Conservation (phyloP, 148 eudicot species). For the Suaeda aralocaspica region DNA sequence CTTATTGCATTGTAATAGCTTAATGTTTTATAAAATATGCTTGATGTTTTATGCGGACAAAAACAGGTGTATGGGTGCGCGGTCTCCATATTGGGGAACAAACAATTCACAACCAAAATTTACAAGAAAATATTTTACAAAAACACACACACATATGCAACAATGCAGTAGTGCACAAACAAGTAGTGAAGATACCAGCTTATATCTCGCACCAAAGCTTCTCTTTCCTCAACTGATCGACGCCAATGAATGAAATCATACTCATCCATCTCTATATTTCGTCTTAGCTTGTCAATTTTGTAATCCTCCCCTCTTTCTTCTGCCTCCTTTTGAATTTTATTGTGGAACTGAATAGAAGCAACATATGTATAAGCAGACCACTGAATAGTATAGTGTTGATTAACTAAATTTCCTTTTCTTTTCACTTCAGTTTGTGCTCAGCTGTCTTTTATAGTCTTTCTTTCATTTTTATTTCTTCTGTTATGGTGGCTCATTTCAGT, state of each 20-base stretch:
- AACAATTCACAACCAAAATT: too few species aligned
- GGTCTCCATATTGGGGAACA: background rate
- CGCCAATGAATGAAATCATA: constrained; percentile 94
- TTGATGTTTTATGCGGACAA: too few species aligned
- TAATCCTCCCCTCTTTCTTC: constrained; percentile 72
- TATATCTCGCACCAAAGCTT: constrained; percentile 87
- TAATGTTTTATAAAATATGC: too few species aligned
- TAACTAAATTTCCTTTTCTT: background rate
- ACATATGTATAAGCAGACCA: constrained; percentile 22
- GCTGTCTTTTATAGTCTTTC: too few species aligned
- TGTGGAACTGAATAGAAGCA: constrained; percentile 49
- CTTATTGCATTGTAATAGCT: too few species aligned
- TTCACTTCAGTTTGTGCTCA: too few species aligned
- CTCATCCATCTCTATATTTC: constrained; percentile 91
- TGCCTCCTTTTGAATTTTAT: constrained; percentile 59
- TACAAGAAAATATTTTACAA: too few species aligned
- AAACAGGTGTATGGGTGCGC: too few species aligned
- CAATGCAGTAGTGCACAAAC: background rate
- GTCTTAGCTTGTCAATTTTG: constrained; percentile 53
- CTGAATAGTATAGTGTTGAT: background rate
- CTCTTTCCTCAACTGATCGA: constrained; percentile 95
- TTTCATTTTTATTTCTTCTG: too few species aligned
- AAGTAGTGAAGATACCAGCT: constrained; percentile 54
- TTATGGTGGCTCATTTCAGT: too few species aligned
- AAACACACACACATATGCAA: background rate